Evolutionary conservation across 768 basidiomycete species (phyloP).

Genomic region (Lentinus brumalis): DNA sequence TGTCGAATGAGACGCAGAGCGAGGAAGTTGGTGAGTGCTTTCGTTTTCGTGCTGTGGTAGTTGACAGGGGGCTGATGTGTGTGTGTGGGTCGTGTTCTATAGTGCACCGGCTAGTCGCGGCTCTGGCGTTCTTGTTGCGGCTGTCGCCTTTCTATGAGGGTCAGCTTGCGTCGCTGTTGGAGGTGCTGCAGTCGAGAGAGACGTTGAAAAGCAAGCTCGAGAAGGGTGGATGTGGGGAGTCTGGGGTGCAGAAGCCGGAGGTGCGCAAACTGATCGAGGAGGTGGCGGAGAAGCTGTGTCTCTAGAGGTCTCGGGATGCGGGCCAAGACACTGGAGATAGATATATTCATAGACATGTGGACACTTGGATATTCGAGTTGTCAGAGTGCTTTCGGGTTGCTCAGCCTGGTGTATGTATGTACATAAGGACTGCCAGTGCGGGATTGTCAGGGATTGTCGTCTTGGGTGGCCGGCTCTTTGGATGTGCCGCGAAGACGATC

Average conservation of each 20-base stretch:
- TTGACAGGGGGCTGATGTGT: neutral
- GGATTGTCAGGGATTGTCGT: neutral
- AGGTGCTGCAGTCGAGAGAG: constrained; percentile 65
- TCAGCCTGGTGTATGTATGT: neutral
- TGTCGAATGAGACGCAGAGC: constrained; percentile 66
- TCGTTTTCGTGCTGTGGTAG: constrained; percentile 1
- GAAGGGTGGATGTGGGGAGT: constrained; percentile 51
- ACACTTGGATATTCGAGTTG: neutral
- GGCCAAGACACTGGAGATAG: neutral
- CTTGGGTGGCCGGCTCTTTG: neutral
- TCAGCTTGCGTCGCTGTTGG: constrained; percentile 58
- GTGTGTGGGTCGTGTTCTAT: neutral
- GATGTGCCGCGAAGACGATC: neutral
- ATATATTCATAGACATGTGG: neutral
- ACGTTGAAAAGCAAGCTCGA: constrained; percentile 60
- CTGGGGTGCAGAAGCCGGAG: constrained; percentile 64
- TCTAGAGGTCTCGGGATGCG: neutral
- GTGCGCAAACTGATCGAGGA: constrained; percentile 66
- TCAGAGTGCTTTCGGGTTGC: too few relatives aligned
- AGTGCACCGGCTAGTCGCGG: constrained; percentile 85
- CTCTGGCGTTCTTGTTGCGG: constrained; percentile 74
- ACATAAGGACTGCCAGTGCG: too few relatives aligned
- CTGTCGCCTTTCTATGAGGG: constrained; percentile 69
- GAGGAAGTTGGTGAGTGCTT: constrained; percentile 71
- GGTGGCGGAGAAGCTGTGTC: constrained; percentile 49